Evolutionary conservation across 257 asterid species (phyloP), one percentile per base, ranked within the genome.

Genomic region (Euphrasia confusa): DNA sequence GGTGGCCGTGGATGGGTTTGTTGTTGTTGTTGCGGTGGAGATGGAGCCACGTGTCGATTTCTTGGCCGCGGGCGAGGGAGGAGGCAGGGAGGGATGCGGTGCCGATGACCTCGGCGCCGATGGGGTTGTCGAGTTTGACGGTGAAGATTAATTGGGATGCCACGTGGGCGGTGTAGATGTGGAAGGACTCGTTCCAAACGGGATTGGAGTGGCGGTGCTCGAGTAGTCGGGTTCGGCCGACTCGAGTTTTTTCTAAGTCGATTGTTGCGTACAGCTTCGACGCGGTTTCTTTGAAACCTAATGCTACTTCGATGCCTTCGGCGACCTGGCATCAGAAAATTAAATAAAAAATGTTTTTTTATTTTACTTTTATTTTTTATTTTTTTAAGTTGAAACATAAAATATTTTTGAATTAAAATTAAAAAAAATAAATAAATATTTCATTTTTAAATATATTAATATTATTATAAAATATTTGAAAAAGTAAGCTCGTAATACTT

Each of bases 171-270:
- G 81, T 78, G 72, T 81, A 81, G 1, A 81, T 71, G 75, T 81
- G 81, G 72, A 81, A 81, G 3, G 78, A 62, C 56, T 81, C 87
- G 55, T 72, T 42, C 87, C 87, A 81, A 0, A 74, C 69, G 0
- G 87, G 87, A 27, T 69, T 74, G 2, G 77, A 32, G 21, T 66
- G 74, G 0, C 40, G 60, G 21, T 62, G 71, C 0, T 63, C 68
- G 0, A 81, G 75, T 37, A 76, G 17, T 48, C 82, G 48, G 8
- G 88, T 82, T 61, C 95, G 66, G 6, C 89, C 87, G 5, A 83
- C 92, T 37, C 92, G 61, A 1, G 92, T 84, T 60, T 78, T 78
- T 24, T 49, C 89, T 14, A 86, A 9, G 47, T 86, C 95, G 47
- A 86, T 69, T 2, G 95, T 81, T 0, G 91, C 89, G 61, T 86